Evolutionary conservation across 768 basidiomycete species (phyloP), one percentile per base, ranked within the genome.

Genomic region (Leccinum incarnatum): DNA sequence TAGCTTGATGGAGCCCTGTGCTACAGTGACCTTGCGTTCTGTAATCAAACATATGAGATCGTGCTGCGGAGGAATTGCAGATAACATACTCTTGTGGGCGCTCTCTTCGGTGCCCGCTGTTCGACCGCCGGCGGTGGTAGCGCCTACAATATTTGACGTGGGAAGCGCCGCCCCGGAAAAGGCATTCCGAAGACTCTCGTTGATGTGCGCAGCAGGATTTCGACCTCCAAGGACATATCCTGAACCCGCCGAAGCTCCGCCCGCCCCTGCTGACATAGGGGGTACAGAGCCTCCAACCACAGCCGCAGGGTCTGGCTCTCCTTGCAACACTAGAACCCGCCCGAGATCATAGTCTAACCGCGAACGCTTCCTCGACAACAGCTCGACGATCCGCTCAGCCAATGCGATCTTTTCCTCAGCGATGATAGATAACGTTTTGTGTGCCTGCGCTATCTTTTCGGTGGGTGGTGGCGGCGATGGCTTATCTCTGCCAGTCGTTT

Each of bases 341-440:
- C 68, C 69, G 2, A 83, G 69, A 61, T 83, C 81, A 55, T 77
- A 67, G 40, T 83, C 81, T 48, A 83, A 67, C 15, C 80, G 72
- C 17, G 79, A 77, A 49, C 76, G 74, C 32, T 81, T 80, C 50
- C 80, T 73, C 45, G 74, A 71, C 25, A 82, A 70, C n/a, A 81
- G 64, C 29, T 73, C 72, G 3, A 79, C 76, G 36, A 82, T 70
- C 53, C 81, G 75, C 54, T 78, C 71, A 14, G 80, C 77, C 27
- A 81, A 65, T 5, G 54, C 67, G 3, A 77, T 69, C 69, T 82
- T 82, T 70, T 81, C 81, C 10, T 70, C 71, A 1, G 77, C 69
- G 9, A 80, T 70, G 23, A 59, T 72, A 57, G 34, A 65, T 55
- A 71, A 68, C 63, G 56, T 69, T 61, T 56, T 67, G 59, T 74